These are phyloP conservation scores for Huntiella savannae DNA, from an alignment of 2,329 filamentous ascomycete genomes.

Conservation along the genomic window DNA sequence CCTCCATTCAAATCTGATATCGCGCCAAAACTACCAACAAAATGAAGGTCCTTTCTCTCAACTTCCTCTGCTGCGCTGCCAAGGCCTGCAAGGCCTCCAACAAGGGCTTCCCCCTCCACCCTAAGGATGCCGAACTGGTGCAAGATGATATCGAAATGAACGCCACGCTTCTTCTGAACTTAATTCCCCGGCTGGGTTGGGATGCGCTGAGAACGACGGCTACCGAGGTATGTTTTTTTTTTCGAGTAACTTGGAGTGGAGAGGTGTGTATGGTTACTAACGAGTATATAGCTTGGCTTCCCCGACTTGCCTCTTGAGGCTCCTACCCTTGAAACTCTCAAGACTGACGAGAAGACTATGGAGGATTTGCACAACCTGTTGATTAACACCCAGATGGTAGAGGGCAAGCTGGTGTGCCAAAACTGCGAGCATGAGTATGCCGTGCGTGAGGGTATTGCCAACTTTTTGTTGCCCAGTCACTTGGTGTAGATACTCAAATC, in stretches of 20 bases:
- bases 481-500: conserved; percentile 36
- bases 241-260: background rate
- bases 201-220: conserved; percentile 55
- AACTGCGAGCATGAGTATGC: conserved; percentile 88
- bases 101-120: conserved; percentile 74
- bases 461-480: conserved; percentile 86
- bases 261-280: background rate
- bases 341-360: conserved; percentile 48
- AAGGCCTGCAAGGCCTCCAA: conserved; percentile 78
- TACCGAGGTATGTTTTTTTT: conserved; percentile 42
- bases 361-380: conserved; percentile 65
- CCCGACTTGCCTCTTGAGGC: conserved; percentile 48
- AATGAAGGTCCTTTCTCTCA: conserved; percentile 93
- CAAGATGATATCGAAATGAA: conserved; percentile 69
- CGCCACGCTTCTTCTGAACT: conserved; percentile 59
- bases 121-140: conserved; percentile 77
- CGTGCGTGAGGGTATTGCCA: conserved; percentile 89
- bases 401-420: conserved; percentile 77
- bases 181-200: conserved; percentile 82
- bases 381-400: conserved; percentile 73
- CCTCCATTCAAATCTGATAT: background rate
- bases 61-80: conserved; percentile 90
- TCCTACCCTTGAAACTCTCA: conserved; percentile 41
- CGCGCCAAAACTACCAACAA: conserved; percentile 1
- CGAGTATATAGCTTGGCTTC: conserved; percentile 50